These are phyloP conservation scores for Pseudomassariella vexata DNA, from an alignment of 2,329 filamentous ascomycete genomes.

Conservation along the genomic window DNA sequence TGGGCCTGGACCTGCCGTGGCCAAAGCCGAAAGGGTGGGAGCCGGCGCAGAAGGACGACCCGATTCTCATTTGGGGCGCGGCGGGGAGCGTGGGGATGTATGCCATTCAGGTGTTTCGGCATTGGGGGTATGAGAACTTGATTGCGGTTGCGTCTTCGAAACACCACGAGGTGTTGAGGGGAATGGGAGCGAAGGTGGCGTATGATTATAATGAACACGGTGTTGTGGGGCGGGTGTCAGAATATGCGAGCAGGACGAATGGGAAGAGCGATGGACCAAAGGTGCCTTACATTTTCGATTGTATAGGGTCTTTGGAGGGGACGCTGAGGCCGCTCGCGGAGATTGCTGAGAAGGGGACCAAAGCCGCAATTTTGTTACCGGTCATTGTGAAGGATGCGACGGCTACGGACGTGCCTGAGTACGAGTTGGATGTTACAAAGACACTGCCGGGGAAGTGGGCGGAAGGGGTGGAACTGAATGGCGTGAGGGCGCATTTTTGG, in stretches of 20 bases:
- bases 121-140: slow-evolving; percentile 48
- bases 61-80: slow-evolving; percentile 47
- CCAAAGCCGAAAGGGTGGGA: slow-evolving; percentile 39
- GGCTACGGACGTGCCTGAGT: slow-evolving; percentile 41
- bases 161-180: slow-evolving; percentile 37
- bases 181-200: slow-evolving; percentile 33
- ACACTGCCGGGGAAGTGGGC: slow-evolving; percentile 42
- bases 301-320: slow-evolving; percentile 44
- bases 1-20: slow-evolving; percentile 51
- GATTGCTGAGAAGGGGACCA: slow-evolving; percentile 42
- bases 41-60: slow-evolving; percentile 26
- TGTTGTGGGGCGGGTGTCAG: slow-evolving; percentile 27
- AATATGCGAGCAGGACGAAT: slow-evolving; percentile 12
- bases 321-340: slow-evolving; percentile 42
- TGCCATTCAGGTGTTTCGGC: slow-evolving; percentile 41
- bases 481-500: slow-evolving; percentile 53
- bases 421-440: slow-evolving; percentile 44
- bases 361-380: slow-evolving; percentile 54
- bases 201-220: slow-evolving; percentile 40
- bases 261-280: slow-evolving; percentile 10
- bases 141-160: slow-evolving; percentile 38
- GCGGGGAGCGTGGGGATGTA: slow-evolving; percentile 46
- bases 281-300: slow-evolving; percentile 46
- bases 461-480: slow-evolving; percentile 43
- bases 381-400: slow-evolving; percentile 51